These are phyloP conservation scores for Fusarium sp. DNA, from an alignment of 2,329 filamentous ascomycete species.

Conservation along the genomic window DNA sequence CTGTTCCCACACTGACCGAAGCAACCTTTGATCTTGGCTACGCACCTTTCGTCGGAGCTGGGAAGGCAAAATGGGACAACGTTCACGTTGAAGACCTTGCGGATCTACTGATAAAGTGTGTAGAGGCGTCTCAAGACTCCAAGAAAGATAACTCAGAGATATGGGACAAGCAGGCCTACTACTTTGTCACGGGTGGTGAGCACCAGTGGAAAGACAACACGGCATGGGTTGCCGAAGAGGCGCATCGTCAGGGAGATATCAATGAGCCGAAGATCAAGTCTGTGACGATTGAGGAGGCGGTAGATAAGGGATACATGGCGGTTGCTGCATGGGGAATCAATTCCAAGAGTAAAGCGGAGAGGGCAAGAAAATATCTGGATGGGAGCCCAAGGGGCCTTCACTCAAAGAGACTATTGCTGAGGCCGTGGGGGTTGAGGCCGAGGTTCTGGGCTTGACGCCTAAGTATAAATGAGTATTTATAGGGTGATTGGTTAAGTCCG, in stretches of 20 bases:
- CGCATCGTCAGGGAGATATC: conserved; percentile 50
- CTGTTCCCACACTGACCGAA: conserved; percentile 60
- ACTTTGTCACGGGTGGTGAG: conserved; percentile 66
- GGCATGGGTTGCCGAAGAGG: conserved; percentile 67
- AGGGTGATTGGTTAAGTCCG: background rate
- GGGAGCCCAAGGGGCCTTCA: conserved; percentile 54
- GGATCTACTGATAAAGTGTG: conserved; percentile 58
- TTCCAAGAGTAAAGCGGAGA: conserved; percentile 58
- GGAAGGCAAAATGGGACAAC: conserved; percentile 64
- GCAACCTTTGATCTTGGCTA: conserved; percentile 58
- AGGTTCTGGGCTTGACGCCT: conserved; percentile 52
- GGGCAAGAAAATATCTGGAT: conserved; percentile 61
- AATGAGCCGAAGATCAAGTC: conserved; percentile 47
- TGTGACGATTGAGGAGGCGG: conserved; percentile 48
- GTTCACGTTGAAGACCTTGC: conserved; percentile 66
- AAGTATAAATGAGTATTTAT: conserved; percentile 40
- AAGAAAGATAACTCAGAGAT: conserved; percentile 69
- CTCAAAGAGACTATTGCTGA: conserved; percentile 57
- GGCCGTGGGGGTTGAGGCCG: conserved; percentile 55
- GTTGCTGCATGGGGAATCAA: conserved; percentile 55
- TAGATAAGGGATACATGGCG: conserved; percentile 38
- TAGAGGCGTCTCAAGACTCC: conserved; percentile 66
- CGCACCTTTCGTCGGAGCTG: conserved; percentile 59
- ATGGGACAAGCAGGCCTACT: conserved; percentile 75
- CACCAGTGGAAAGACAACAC: conserved; percentile 74